Evolutionary conservation across 2,329 filamentous ascomycete genomes (phyloP).

Genomic region (Colletotrichum gloeosporioides): DNA sequence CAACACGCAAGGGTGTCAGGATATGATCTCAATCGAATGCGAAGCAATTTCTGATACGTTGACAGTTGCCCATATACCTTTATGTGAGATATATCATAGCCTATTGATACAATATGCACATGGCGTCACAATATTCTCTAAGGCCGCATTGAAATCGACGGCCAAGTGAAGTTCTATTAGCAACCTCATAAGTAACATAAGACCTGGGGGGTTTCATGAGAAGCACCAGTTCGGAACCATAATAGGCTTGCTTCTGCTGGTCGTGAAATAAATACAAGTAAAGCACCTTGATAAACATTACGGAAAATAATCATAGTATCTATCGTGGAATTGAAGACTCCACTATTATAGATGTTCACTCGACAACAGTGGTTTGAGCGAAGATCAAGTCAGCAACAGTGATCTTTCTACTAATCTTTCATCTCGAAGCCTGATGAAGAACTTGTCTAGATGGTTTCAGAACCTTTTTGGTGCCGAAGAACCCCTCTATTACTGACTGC

Average conservation of each 20-base stretch:
- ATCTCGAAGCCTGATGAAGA: not conserved
- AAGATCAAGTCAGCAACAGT: not conserved
- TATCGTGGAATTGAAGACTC: not conserved
- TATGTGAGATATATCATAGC: rapidly evolving
- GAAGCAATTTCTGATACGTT: not conserved
- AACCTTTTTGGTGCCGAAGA: not conserved
- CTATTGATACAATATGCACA: not conserved
- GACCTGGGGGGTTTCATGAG: not conserved
- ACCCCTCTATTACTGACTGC: not conserved
- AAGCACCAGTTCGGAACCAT: not conserved
- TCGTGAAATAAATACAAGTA: not conserved
- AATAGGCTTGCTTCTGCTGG: not conserved
- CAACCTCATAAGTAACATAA: not conserved
- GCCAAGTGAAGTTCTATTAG: not conserved
- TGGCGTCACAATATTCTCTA: not conserved
- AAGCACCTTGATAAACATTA: not conserved
- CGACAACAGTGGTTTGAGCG: not conserved
- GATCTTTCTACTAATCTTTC: not conserved
- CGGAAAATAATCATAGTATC: not conserved
- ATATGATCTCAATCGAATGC: not conserved
- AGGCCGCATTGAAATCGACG: not conserved
- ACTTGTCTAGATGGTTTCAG: not conserved
- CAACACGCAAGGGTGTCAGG: not conserved
- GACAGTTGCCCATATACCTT: not conserved
- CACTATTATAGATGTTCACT: not conserved